Evolutionary conservation across 2,329 filamentous ascomycete species (phyloP), one percentile per base, ranked within the genome.

Genomic region (Aureobasidium sp.): DNA sequence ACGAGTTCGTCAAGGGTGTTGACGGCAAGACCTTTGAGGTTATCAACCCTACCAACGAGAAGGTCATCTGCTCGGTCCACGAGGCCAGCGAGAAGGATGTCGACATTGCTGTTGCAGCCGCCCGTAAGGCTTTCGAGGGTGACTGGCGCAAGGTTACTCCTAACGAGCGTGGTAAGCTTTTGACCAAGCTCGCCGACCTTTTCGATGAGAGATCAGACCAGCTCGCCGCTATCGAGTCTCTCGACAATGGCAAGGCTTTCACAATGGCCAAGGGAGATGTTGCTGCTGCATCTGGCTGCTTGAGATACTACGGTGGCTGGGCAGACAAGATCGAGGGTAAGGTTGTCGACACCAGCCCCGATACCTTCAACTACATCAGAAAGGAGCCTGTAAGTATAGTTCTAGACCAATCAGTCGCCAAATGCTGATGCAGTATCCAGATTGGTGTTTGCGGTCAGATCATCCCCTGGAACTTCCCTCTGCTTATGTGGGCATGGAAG

Each of bases 11-110:
- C 60, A 83, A 86, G 71, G 79, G 83, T 68, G 83, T 86, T 59
- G 88, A 95, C 63, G 90, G 90, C 75, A 85, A 88, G 80, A 90
- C 85, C 61, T 93, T 95, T 67, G 89, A 95, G 74, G 86, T 90
- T 70, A 85, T 93, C 78, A 95, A 95, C 80, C 90, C 90, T 56
- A 66, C 85, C 59, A 88, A 81, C 60, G 90, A 95, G 72, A 83
- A 90, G 71, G 81, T 88, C 66, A 94, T 95, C 75, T 80, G 78
- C 77, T 84, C 83, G 53, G 87, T 95, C 63, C 75, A 81, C 68
- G 90, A 95, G 74, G 90, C 85, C 66, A 87, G 85, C 60, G 89
- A 94, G 78, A 90, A 94, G 78, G 88, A 93, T 75, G 76, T 81
- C 67, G 80, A 83, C 70, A 74, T 90, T 56, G 90, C 90, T 58